Conservation (phyloP, 768 basidiomycete genomes). For the Tephrocybe rancida region DNA sequence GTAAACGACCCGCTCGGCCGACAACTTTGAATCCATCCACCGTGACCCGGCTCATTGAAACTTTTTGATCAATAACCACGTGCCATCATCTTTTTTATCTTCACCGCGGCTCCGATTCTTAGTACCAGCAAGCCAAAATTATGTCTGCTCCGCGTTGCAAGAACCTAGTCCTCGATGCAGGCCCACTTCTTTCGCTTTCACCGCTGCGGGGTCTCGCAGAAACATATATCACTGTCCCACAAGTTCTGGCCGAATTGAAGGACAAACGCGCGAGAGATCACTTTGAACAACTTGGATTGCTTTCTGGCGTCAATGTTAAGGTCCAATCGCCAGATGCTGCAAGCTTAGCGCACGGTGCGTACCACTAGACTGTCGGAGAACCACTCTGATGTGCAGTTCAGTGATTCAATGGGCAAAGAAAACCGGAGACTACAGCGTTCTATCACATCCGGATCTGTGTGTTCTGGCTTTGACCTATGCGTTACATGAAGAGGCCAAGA, state of each 20-base stretch:
- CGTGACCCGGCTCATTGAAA: background rate
- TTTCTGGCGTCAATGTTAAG: constrained; percentile 74
- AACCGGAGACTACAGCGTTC: constrained; percentile 93
- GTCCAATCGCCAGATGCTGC: constrained; percentile 70
- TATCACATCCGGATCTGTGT: constrained; percentile 90
- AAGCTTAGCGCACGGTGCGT: constrained; percentile 65
- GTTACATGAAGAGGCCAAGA: constrained; percentile 60
- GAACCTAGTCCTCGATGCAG: constrained; percentile 90
- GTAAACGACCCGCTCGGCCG: constrained; percentile 16
- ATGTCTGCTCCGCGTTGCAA: constrained; percentile 51
- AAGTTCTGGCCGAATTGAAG: constrained; percentile 88
- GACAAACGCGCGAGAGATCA: constrained; percentile 88
- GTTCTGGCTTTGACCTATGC: constrained; percentile 88
- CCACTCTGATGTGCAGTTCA: constrained; percentile 28
- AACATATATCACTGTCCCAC: constrained; percentile 85
- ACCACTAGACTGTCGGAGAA: background rate
- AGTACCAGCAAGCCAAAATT: constrained; percentile 9
- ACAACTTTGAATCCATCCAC: background rate
- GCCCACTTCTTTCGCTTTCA: constrained; percentile 86
- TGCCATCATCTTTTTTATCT: constrained; percentile 17
- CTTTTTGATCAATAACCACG: constrained; percentile 10
- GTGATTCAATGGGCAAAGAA: constrained; percentile 92
- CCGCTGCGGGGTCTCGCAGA: constrained; percentile 89
- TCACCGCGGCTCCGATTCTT: constrained; percentile 11
- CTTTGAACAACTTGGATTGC: constrained; percentile 75